A percentile compares a stretch with the other conserved stretches of the same genome.
These are phyloP conservation scores for Cicer pinnatifidum DNA, from an alignment of 306 rosid species.

Conservation along the genomic window DNA sequence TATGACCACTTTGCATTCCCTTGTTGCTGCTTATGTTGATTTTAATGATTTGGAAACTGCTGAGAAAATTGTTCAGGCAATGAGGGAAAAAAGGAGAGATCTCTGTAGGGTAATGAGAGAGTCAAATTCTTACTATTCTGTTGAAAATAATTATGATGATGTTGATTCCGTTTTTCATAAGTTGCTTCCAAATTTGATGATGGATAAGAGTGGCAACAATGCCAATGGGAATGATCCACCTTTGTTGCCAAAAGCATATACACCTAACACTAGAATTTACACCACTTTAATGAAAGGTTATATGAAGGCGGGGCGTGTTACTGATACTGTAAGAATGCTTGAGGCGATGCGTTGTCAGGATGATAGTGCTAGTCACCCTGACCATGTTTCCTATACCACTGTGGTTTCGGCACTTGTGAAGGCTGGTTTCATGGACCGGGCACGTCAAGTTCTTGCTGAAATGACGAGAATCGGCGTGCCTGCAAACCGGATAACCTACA, in stretches of 20 bases:
- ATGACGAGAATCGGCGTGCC: slow-evolving; percentile 79
- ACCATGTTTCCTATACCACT: slow-evolving; percentile 89
- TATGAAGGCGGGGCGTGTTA: slow-evolving; percentile 81
- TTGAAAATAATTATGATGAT: slow-evolving; percentile 39
- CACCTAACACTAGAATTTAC: slow-evolving; percentile 80
- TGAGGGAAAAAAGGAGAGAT: slow-evolving; percentile 87
- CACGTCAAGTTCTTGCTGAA: slow-evolving; percentile 85
- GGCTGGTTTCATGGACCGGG: slow-evolving; percentile 82
- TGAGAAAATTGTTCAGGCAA: slow-evolving; percentile 82
- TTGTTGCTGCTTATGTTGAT: slow-evolving; percentile 85
- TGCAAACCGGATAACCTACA: slow-evolving; percentile 84
- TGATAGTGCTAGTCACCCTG: slow-evolving; percentile 82
- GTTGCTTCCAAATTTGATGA: slow-evolving; percentile 75
- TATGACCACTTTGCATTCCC: slow-evolving; percentile 73
- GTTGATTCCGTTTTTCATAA: slow-evolving; percentile 53
- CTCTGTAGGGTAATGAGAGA: slow-evolving; percentile 67
- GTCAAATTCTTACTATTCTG: slow-evolving; percentile 40
- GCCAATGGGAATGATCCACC: slow-evolving; percentile 55
- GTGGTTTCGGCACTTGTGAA: slow-evolving; percentile 87
- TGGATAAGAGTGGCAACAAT: slow-evolving; percentile 29
- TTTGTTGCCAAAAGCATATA: slow-evolving; percentile 62
- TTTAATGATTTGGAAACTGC: slow-evolving; percentile 76
- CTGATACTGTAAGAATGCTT: slow-evolving; percentile 78
- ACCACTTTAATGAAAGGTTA: slow-evolving; percentile 95
- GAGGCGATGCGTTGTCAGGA: slow-evolving; percentile 86